phyloP scores from a whole-genome alignment of 202 grass and related monocot genomes.

The Carex arenaria region DNA sequence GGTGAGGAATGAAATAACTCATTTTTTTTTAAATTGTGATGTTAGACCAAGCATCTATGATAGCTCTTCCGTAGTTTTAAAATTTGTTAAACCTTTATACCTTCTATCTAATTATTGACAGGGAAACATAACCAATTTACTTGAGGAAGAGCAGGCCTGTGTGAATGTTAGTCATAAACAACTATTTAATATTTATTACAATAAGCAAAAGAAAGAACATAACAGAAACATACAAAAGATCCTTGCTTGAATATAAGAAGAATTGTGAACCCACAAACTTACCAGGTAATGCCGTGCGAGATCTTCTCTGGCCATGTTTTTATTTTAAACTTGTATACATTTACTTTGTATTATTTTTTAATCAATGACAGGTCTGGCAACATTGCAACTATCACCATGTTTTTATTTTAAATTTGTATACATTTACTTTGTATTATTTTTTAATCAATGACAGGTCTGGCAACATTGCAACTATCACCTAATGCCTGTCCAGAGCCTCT shows the following conservation, averaged over 20 bases:
- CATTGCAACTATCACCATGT: not conserved
- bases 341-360: not conserved
- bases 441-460: not conserved
- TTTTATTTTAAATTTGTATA: not conserved
- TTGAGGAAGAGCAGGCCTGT: not conserved
- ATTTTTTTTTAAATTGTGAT: not conserved
- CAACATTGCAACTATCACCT: not conserved
- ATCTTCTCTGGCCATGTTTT: not conserved
- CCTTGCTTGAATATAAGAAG: not conserved
- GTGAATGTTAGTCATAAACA: not conserved
- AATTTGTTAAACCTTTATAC: not conserved
- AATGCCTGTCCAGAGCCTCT: not conserved
- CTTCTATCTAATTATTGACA: not conserved
- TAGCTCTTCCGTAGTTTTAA: not conserved
- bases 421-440: not conserved
- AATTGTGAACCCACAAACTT: not conserved
- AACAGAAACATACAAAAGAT: not conserved
- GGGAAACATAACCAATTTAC: not conserved
- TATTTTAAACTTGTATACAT: not conserved
- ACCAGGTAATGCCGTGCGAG: not conserved
- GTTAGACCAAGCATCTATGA: not conserved
- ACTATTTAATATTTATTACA: not conserved
- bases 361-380: not conserved
- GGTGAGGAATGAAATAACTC: not conserved
- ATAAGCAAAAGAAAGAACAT: not conserved